Base-by-base conservation (phyloP, 805 yeast species). In the Suhomyces sp. region DNA sequence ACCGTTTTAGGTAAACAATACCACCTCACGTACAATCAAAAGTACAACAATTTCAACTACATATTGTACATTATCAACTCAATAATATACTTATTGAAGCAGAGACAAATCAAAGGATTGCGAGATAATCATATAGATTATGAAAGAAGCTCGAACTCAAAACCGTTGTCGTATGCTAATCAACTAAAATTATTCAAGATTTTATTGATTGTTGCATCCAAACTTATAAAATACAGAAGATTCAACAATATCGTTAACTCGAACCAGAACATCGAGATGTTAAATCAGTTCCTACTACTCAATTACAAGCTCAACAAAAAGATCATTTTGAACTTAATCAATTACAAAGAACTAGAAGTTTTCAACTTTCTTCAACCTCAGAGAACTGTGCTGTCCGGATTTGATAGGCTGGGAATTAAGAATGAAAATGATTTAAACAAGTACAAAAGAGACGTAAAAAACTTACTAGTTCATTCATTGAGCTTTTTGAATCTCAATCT, bases 281-380 rank as follows among this genome's bases (percentile, higher is more conserved):
- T 71, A 29, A 63, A 67, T 46, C 62, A 60, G 9, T 73, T 71
- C 47, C 56, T 75, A 53, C 53, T 68, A 1, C 44, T 59, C 7
- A 75, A 71, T 53, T 75, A 71, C 56, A 64, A 60, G 44, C 58
- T 73, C 13, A 75, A 75, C 59, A 72, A 71, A 53, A 64, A 63
- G 41, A 53, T 75, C 25, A 73, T 75, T 6, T 48, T 58, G n/a
- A 64, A 59, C 48, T 54, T 74, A 40, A 61, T 74, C 1, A 53
- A 59, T 20, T 55, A 70, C 31, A 73, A 72, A 48, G 75, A 72
- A 52, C 35, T 58, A 43, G 67, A 67, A 22, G 47, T 71, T 27
- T 70, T 64, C 50, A 53, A 61, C 19, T 55, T 55, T 41, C 50
- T 54, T 44, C 46, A 47, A 7, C 19, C 21, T 40, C 41, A 37